phyloP scores from a whole-genome alignment of 306 rosid genomes.

The Purshia tridentata region DNA sequence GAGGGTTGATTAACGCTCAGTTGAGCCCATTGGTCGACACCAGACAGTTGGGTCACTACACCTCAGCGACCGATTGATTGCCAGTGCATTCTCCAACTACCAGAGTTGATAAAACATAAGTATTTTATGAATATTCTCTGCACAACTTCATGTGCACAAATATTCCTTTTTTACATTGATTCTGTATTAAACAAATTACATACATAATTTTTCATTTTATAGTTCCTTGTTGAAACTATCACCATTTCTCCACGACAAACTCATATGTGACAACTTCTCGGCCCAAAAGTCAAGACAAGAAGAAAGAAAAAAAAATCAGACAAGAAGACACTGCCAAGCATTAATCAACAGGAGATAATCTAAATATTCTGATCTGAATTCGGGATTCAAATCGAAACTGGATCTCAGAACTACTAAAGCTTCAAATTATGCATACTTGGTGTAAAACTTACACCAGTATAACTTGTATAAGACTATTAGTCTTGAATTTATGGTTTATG shows the following conservation, averaged over 20 bases:
- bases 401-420: too few species aligned
- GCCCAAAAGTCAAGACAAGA: too few species aligned
- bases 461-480: too few species aligned
- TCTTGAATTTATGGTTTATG: background rate
- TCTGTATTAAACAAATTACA: background rate
- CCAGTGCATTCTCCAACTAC: background rate
- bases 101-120: background rate
- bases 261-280: background rate
- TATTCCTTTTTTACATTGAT: background rate
- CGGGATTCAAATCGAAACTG: too few species aligned
- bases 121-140: background rate
- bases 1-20: background rate
- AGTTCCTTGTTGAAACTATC: constrained; percentile 11
- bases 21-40: background rate
- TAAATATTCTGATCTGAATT: too few species aligned
- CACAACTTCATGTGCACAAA: constrained; percentile 8
- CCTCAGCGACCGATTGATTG: background rate
- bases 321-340: background rate
- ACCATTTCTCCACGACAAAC: background rate
- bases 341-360: background rate
- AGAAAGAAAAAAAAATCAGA: too few species aligned
- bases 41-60: background rate
- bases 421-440: background rate
- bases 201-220: background rate
- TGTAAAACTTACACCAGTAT: background rate